A percentile compares a stretch with the other conserved stretches of the same genome.
phyloP scores from a whole-genome alignment of 2,329 filamentous ascomycete species.

The Calcarisporium arbuscula region DNA sequence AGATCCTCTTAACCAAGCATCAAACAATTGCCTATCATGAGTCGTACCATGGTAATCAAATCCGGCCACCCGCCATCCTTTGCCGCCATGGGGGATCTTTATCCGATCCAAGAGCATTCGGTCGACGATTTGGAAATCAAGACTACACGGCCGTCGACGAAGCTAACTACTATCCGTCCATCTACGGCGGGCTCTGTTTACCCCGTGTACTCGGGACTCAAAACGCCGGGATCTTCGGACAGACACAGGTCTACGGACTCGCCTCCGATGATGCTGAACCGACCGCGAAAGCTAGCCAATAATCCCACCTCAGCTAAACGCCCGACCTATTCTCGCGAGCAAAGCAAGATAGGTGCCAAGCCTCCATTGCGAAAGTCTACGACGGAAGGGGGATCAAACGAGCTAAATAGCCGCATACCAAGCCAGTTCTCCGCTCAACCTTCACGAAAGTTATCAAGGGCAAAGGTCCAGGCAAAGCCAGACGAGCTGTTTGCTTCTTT shows the following conservation, averaged over 20 bases:
- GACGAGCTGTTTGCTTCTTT: conserved; percentile 50
- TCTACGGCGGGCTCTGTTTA: conserved; percentile 19
- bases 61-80: conserved; percentile 7
- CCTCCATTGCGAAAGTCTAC: no score
- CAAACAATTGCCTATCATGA: no score
- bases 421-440: no score
- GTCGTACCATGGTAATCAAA: no score
- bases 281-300: conserved; percentile 29
- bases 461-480: conserved; percentile 20
- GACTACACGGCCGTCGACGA: conserved; percentile 6
- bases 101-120: conserved; percentile 6
- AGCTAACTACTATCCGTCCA: no score
- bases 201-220: conserved; percentile 25
- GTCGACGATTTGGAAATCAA: neutral
- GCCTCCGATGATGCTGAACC: conserved; percentile 22
- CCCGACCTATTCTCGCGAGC: no score
- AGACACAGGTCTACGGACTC: conserved; percentile 16
- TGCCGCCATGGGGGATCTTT: conserved; percentile 6
- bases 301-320: no score
- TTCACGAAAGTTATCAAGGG: no score
- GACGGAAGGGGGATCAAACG: no score
- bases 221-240: conserved; percentile 20
- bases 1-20: no score
- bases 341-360: conserved; percentile 2
- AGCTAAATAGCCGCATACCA: no score